Evolutionary conservation across 2,329 filamentous ascomycete genomes (phyloP).

Genomic region (Dothistroma pini): DNA sequence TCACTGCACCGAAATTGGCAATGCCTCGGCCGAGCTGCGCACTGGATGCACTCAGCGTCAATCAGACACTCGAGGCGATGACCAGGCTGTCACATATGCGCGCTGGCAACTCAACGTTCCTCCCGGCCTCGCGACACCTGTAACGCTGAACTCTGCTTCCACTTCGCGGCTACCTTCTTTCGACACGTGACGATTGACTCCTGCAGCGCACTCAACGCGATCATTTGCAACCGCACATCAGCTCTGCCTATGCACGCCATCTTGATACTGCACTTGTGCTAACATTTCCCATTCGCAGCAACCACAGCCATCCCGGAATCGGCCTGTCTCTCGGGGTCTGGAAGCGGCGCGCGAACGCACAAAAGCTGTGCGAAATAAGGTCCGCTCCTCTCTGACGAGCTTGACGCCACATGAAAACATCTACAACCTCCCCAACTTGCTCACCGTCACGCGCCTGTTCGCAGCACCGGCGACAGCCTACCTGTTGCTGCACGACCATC

Average conservation of each 20-base stretch:
- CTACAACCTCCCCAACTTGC: slow-evolving; percentile 90
- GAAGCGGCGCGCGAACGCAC: slow-evolving; percentile 29
- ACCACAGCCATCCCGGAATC: slow-evolving; percentile 13
- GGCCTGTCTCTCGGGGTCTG: slow-evolving; percentile 24
- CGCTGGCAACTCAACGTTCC: not conserved
- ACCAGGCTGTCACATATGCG: slow-evolving; percentile 2
- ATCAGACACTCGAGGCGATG: not conserved
- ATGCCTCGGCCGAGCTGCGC: not conserved
- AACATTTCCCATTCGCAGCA: slow-evolving; percentile 3
- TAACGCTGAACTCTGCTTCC: slow-evolving; percentile 3
- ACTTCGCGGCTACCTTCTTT: not conserved
- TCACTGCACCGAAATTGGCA: not conserved
- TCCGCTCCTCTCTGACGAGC: slow-evolving; percentile 31
- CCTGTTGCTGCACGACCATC: slow-evolving; percentile 77
- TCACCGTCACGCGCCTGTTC: slow-evolving; percentile 81
- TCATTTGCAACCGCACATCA: not conserved
- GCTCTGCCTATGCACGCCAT: not conserved
- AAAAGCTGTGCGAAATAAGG: slow-evolving; percentile 30
- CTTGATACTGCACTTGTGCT: not conserved
- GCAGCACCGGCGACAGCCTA: slow-evolving; percentile 85
- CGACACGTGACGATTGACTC: not conserved
- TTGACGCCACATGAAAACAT: slow-evolving; percentile 73
- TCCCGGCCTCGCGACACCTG: slow-evolving; percentile 5
- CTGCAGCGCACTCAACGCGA: not conserved
- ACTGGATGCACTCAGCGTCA: not conserved